Base-by-base conservation (phyloP, 345 rosid species). In the Diplotaxis tenuifolia region DNA sequence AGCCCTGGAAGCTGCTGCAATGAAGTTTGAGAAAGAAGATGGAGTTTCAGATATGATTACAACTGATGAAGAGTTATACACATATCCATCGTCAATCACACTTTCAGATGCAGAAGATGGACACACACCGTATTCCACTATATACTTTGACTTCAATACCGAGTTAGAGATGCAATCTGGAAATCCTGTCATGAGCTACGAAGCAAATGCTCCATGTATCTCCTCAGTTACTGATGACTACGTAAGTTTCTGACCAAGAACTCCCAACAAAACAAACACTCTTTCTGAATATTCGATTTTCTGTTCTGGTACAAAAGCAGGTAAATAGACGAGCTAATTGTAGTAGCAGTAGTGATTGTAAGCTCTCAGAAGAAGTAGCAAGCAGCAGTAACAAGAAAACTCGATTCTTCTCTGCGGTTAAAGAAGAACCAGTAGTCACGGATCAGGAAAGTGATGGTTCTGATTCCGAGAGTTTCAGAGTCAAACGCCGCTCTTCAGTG, bases 1-100 rank as follows among this genome's bases (percentile, higher is more conserved):
- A 63, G 85, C 64, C 66, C 58, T 96, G 93, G 99, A 96, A 83
- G 89, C 88, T 75, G 97, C 88, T 57, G 98, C 99, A 29, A 82
- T 72, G 74, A 84, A 74, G 65, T 89, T 92, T 79, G 98, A 92
- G 80, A 91, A 87, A 54, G 87, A 78, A 60, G 75, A 84, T 73
- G 84, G 55, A 57, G 9, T 56, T 55, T 16, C 36, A 77, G 79
- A 72, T 82, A 52, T 81, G 62, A 64, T 63, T 11, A 74, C 84
- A 74, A 22, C 15, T 23, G 87, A 80, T 72, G 89, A 82, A 58
- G 90, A 85, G 71, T 71, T 85, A 75, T 88, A 78, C 78, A 65
- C 79, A 1, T 81, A 77, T 75, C 93, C 89, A 22, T 80, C 79
- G 40, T 63, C 90, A 67, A 67, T 75, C 56, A 66, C 62, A 68